phyloP scores from a whole-genome alignment of 176 grass and related monocot species.

The Areca catechu region DNA sequence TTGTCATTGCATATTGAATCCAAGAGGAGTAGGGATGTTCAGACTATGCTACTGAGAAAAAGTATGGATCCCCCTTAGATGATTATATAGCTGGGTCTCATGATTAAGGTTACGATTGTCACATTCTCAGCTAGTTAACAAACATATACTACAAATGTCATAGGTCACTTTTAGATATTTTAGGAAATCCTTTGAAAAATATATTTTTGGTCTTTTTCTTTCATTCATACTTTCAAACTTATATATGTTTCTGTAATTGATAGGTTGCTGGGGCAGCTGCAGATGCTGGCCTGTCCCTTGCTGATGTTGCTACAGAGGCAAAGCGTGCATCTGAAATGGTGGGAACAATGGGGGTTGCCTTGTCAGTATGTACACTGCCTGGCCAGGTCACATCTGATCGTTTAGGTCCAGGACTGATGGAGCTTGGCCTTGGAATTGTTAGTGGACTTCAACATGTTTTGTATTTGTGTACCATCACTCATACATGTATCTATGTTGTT shows the following conservation, averaged over 20 bases:
- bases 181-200: no score
- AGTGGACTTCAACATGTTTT: constrained; percentile 19
- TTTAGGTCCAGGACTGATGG: constrained; percentile 82
- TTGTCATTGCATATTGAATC: no score
- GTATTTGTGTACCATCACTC: no score
- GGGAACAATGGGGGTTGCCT: constrained; percentile 97
- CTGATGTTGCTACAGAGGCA: constrained; percentile 87
- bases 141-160: no score
- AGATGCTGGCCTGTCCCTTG: constrained; percentile 84
- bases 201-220: not conserved
- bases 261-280: constrained; percentile 98
- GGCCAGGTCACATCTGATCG: constrained; percentile 91
- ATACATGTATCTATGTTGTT: no score
- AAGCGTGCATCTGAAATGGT: constrained; percentile 82
- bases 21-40: no score
- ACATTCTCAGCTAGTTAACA: no score
- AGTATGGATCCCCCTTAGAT: no score
- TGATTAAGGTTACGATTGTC: no score
- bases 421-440: constrained; percentile 99
- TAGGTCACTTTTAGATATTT: no score
- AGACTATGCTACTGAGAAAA: no score
- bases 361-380: constrained; percentile 97
- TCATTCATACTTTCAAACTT: constrained; percentile 7
- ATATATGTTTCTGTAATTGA: constrained; percentile 18
- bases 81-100: no score